Conservation (phyloP, 768 basidiomycete species). For the Tylopilus subfusipes region DNA sequence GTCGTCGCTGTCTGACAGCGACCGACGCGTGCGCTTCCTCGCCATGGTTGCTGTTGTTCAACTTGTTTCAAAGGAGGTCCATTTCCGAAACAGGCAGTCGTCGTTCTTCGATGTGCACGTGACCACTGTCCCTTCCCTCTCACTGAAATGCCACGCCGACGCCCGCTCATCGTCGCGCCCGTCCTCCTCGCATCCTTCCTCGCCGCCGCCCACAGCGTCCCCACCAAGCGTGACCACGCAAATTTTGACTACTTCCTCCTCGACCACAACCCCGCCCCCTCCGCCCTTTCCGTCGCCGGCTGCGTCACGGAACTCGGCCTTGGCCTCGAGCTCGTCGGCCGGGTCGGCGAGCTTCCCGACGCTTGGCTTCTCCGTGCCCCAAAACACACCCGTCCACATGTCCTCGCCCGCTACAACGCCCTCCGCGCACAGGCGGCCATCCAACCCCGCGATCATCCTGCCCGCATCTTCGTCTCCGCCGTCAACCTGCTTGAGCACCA, state of each 20-base stretch:
- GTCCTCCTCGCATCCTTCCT: constrained; percentile 5
- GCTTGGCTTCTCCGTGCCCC: constrained; percentile 76
- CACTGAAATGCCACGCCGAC: constrained; percentile 12
- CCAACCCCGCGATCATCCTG: constrained; percentile 35
- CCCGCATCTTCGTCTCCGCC: constrained; percentile 48
- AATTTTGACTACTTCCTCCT: constrained; percentile 83
- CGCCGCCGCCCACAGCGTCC: constrained; percentile 5
- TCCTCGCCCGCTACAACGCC: constrained; percentile 46
- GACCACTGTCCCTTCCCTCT: background rate
- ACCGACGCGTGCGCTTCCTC: constrained; percentile 26
- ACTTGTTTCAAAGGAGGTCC: constrained; percentile 10
- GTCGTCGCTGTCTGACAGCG: constrained; percentile 20
- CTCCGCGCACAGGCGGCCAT: constrained; percentile 38
- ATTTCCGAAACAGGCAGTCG: background rate
- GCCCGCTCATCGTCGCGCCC: constrained; percentile 4
- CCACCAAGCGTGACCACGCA: constrained; percentile 47
- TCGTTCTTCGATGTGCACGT: constrained; percentile 4
- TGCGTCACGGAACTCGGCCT: constrained; percentile 60
- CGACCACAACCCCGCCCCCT: constrained; percentile 53
- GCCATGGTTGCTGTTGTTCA: constrained; percentile 16
- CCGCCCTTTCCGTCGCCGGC: constrained; percentile 55
- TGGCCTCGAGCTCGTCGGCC: constrained; percentile 86
- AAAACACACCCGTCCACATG: constrained; percentile 34
- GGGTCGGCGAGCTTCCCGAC: constrained; percentile 74
- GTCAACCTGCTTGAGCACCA: constrained; percentile 63